Conservation (phyloP, 2,329 filamentous ascomycete genomes). For the Colletotrichum incanum region DNA sequence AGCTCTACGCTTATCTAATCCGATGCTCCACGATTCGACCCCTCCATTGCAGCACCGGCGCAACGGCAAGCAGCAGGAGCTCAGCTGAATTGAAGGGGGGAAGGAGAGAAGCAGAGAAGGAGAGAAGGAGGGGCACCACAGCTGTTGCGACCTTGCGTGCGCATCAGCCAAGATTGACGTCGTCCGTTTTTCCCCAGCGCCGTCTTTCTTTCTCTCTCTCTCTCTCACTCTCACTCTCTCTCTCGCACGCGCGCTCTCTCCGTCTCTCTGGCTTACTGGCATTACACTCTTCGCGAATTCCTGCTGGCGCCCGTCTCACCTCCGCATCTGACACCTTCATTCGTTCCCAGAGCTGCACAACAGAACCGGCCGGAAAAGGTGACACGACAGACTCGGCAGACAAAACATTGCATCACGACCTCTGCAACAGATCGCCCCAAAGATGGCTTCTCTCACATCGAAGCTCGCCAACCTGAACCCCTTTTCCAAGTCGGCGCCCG, state of each 20-base stretch:
- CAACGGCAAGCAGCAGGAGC: constrained; percentile 9
- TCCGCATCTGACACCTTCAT: neutral
- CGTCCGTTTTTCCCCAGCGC: constrained; percentile 21
- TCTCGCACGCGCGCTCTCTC: neutral
- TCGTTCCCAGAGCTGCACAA: neutral
- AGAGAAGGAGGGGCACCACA: constrained; percentile 18
- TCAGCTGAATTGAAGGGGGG: neutral
- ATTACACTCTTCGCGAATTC: neutral
- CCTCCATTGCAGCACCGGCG: constrained; percentile 16
- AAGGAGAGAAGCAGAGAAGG: no score
- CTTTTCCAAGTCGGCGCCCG: constrained; percentile 50
- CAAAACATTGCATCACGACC: neutral
- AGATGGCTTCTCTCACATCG: constrained; percentile 36
- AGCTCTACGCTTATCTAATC: constrained; percentile 1
- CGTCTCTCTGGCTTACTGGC: neutral
- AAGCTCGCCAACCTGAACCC: constrained; percentile 57
- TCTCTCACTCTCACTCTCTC: no score
- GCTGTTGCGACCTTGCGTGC: constrained; percentile 30
- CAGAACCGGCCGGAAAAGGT: neutral
- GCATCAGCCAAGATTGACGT: constrained; percentile 42
- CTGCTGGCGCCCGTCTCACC: constrained; percentile 1
- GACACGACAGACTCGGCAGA: constrained; percentile 1
- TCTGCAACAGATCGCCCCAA: neutral
- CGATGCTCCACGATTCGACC: neutral
- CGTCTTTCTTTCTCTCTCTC: neutral